phyloP scores from a whole-genome alignment of 2,329 filamentous ascomycete species.

The Lomentospora prolificans region DNA sequence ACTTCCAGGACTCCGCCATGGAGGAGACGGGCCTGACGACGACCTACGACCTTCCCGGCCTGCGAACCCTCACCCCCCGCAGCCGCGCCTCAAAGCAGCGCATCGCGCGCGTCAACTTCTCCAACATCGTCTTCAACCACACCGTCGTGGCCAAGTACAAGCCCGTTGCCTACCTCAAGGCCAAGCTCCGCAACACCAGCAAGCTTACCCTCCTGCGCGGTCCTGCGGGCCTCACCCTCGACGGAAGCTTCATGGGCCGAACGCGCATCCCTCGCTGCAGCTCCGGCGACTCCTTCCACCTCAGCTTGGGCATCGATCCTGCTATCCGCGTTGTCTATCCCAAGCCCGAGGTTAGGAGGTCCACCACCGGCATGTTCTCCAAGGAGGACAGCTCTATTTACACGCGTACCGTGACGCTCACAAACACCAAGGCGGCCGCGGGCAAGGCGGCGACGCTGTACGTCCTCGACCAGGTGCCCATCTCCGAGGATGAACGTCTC shows the following conservation, averaged over 20 bases:
- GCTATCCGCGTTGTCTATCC: slow-evolving; percentile 44
- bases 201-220: slow-evolving; percentile 46
- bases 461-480: slow-evolving; percentile 50
- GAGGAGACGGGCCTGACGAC: slow-evolving; percentile 51
- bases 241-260: slow-evolving; percentile 52
- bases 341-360: slow-evolving; percentile 42
- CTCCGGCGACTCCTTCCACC: slow-evolving; percentile 40
- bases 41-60: slow-evolving; percentile 49
- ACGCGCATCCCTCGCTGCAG: slow-evolving; percentile 44
- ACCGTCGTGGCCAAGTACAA: slow-evolving; percentile 52
- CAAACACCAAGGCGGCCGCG: slow-evolving; percentile 35
- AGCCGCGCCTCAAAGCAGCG: slow-evolving; percentile 46
- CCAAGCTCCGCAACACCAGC: slow-evolving; percentile 44
- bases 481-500: slow-evolving; percentile 51
- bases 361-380: slow-evolving; percentile 40
- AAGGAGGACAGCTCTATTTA: slow-evolving; percentile 44
- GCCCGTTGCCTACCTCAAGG: slow-evolving; percentile 49
- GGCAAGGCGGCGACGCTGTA: slow-evolving; percentile 33
- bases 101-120: slow-evolving; percentile 43
- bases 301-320: slow-evolving; percentile 51
- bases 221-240: slow-evolving; percentile 48
- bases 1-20: slow-evolving; percentile 42
- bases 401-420: slow-evolving; percentile 35
- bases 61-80: slow-evolving; percentile 45
- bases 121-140: slow-evolving; percentile 42